Evolutionary conservation across 2,329 filamentous ascomycete genomes (phyloP).

Genomic region (Dothistroma pini): DNA sequence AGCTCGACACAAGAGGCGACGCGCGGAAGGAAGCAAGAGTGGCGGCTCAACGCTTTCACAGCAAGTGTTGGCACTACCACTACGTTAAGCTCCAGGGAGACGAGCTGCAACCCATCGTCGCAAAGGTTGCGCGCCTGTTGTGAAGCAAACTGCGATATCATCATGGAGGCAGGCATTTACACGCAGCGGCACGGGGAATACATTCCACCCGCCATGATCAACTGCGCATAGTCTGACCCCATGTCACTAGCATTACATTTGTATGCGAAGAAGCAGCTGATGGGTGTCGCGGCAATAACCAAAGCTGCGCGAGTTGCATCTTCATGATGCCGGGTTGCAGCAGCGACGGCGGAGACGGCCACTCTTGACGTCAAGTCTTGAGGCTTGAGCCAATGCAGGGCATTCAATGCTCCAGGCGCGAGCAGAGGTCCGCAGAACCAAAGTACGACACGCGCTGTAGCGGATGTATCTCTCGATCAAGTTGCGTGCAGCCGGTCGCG

Average conservation of each 20-base stretch:
- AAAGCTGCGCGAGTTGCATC: slow-evolving; percentile 5
- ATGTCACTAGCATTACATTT: slow-evolving; percentile 8
- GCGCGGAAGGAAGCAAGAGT: slow-evolving; percentile 13
- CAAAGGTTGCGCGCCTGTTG: slow-evolving; percentile 13
- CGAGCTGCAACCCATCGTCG: slow-evolving; percentile 7
- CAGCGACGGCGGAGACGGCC: slow-evolving; percentile 8
- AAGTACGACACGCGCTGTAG: slow-evolving; percentile 11
- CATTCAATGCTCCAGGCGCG: slow-evolving; percentile 4
- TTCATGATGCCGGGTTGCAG: slow-evolving; percentile 18
- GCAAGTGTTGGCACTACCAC: slow-evolving; percentile 5
- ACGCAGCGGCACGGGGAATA: slow-evolving; percentile 25
- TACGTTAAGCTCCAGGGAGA: slow-evolving; percentile 9
- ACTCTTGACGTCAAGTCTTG: slow-evolving; percentile 17
- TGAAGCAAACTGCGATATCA: slow-evolving; percentile 19
- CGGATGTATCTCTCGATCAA: slow-evolving; percentile 23
- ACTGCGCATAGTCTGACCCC: slow-evolving; percentile 15
- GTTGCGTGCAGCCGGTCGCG: slow-evolving; percentile 8
- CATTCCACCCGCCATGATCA: slow-evolving; percentile 21
- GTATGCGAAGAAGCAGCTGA: neutral
- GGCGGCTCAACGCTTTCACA: slow-evolving; percentile 19
- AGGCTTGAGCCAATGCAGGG: neutral
- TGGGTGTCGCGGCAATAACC: slow-evolving; percentile 10
- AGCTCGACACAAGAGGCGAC: slow-evolving; percentile 6
- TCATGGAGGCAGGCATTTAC: slow-evolving; percentile 18
- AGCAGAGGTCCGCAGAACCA: slow-evolving; percentile 12